A percentile compares a stretch with the other conserved stretches of the same genome.
These are phyloP conservation scores for Cinnamomum micranthum DNA, from an alignment of 164 flowering plant species.

Conservation along the genomic window DNA sequence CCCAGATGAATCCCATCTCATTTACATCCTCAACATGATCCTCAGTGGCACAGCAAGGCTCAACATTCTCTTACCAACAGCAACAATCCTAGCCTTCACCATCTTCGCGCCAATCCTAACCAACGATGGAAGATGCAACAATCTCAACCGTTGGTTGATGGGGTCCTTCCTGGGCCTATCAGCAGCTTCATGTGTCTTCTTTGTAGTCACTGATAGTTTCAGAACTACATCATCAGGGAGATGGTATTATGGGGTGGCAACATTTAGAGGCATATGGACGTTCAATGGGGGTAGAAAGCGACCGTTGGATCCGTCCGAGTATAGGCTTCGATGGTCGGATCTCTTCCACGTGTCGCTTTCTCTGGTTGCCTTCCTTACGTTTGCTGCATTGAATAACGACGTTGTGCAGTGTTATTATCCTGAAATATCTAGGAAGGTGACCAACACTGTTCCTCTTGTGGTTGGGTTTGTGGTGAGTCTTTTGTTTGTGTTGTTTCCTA, in stretches of 20 bases:
- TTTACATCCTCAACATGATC: constrained; percentile 37
- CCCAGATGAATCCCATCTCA: constrained; percentile 29
- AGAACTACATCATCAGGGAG: constrained; percentile 36
- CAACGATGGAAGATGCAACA: constrained; percentile 46
- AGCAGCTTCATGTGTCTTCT: constrained; percentile 44
- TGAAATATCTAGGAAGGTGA: constrained; percentile 39
- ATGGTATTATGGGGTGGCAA: constrained; percentile 55
- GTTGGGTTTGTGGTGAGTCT: constrained; percentile 50
- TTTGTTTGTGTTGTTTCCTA: constrained; percentile 53
- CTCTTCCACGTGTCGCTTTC: constrained; percentile 45
- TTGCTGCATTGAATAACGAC: constrained; percentile 39
- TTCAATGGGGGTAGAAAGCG: constrained; percentile 43
- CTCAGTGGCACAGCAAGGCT: constrained; percentile 60
- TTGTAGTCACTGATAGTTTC: constrained; percentile 57
- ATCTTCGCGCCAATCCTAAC: constrained; percentile 55
- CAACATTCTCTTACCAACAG: constrained; percentile 53
- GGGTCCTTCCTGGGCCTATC: constrained; percentile 30
- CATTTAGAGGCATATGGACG: constrained; percentile 46
- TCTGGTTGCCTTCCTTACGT: constrained; percentile 39
- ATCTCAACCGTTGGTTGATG: constrained; percentile 39
- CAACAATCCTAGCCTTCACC: constrained; percentile 58
- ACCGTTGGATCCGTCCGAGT: constrained; percentile 36
- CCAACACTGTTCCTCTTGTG: constrained; percentile 43
- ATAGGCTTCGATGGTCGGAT: constrained; percentile 47
- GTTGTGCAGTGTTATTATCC: constrained; percentile 43